Evolutionary conservation across 495 filamentous ascomycete species (phyloP), one percentile per base, ranked within the genome.

Genomic region (Tuber aestivum): DNA sequence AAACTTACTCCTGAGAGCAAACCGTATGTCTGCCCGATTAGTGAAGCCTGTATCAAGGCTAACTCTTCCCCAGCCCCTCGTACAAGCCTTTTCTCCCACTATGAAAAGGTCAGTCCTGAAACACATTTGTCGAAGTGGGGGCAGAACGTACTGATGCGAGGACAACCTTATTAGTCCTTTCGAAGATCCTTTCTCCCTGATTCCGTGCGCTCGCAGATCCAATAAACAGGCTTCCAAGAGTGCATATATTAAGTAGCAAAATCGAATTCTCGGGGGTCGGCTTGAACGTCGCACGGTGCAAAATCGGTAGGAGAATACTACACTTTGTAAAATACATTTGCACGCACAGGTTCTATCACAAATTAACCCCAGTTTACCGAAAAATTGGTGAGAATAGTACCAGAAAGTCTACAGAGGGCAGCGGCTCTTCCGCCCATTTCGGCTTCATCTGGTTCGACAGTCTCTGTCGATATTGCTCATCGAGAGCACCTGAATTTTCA

Each of bases 21-120:
- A 4, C 71, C 79, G 75, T 80, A 81, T 18, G 75, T 80, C 45
- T 81, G 78, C 9, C 74, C 78, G 42, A 81, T 69, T 4, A 77
- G 35, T 23, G 78, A 74, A 20, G 79, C 74, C 75, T 80, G 79
- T 16, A 80, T 45, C 75, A 80, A 71, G 37, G 72, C 70, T 23
- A 72, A 14, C 21, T 65, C 75, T 56, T 78, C 75, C 1, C 37
- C 45, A 20, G 40, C 42, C n/a, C 69, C 72, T n/a, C 41, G 37
- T 21, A 73, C 42, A 21, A 73, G 37, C 37, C 42, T 69, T n/a
- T 56, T 73, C 10, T 73, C 72, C 72, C 72, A 73, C 56, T 65
- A 65, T 18, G 32, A 35, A 35, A 18, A 65, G 56, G 27, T 65
- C 27, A 65, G 27, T 2, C 14, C 27, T 7, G 14, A 18, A 35